These are phyloP conservation scores for Starmera dryadoides DNA, from an alignment of 805 yeast genomes.

Conservation along the genomic window DNA sequence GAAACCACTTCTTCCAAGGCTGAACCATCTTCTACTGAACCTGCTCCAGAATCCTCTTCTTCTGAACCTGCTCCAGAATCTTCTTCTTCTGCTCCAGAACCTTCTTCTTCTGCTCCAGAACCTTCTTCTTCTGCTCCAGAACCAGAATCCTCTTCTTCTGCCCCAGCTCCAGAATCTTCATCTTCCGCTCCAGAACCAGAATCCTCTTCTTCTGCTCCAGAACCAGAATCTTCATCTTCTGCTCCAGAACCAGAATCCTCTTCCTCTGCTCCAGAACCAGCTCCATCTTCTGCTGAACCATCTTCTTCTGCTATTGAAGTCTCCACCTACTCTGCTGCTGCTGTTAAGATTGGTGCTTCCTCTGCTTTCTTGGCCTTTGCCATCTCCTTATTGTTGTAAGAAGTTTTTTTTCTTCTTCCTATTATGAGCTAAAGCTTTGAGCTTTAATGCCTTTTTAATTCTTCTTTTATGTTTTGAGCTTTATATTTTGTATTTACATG, in stretches of 20 bases:
- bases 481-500: no score
- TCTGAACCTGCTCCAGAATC: conserved; percentile 2
- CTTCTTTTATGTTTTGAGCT: no score
- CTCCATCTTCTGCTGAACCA: conserved; percentile 6
- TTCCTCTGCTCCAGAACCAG: conserved; percentile 11
- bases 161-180: conserved; percentile 1
- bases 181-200: conserved; percentile 2
- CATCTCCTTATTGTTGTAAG: conserved; percentile 11
- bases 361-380: conserved; percentile 13
- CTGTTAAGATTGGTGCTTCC: conserved; percentile 14
- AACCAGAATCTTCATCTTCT: conserved; percentile 6
- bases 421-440: no score
- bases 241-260: conserved; percentile 6
- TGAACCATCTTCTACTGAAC: conserved; percentile 2
- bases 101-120: conserved; percentile 3
- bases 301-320: conserved; percentile 5
- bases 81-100: conserved; percentile 2
- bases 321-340: conserved; percentile 15
- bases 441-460: no score
- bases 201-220: conserved; percentile 6
- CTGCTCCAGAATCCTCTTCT: conserved; percentile 6
- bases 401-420: background rate
- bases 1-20: conserved; percentile 6
- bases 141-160: conserved; percentile 1
- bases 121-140: conserved; percentile 3